Evolutionary conservation across 2,329 filamentous ascomycete species (phyloP).

Genomic region (Alternaria sp.): DNA sequence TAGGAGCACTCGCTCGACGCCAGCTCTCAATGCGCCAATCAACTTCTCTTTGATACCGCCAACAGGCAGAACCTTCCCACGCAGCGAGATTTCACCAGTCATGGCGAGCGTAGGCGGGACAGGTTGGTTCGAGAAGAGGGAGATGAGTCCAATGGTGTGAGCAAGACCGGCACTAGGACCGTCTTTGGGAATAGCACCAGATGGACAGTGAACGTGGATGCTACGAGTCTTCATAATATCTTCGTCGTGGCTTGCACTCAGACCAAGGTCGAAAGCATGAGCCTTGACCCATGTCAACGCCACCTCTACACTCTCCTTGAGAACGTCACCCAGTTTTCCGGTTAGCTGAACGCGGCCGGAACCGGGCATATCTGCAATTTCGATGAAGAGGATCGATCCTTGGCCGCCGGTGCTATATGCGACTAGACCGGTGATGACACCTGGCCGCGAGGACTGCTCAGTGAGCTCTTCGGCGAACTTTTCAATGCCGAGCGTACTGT

Average conservation of each 20-base stretch:
- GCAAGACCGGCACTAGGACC: constrained; percentile 85
- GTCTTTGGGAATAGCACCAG: constrained; percentile 94
- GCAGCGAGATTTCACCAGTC: constrained; percentile 83
- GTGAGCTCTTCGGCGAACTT: constrained; percentile 96
- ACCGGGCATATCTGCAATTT: constrained; percentile 97
- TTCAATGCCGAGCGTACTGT: constrained; percentile 90
- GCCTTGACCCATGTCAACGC: constrained; percentile 97
- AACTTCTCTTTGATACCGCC: constrained; percentile 99
- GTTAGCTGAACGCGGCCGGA: constrained; percentile 92
- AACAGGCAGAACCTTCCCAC: constrained; percentile 90
- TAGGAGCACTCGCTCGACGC: constrained; percentile 91
- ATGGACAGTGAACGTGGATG: constrained; percentile 96
- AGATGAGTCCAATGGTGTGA: constrained; percentile 92
- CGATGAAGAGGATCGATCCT: constrained; percentile 97
- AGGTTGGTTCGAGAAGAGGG: constrained; percentile 83
- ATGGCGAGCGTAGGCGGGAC: constrained; percentile 95
- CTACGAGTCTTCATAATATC: constrained; percentile 96
- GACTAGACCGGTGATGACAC: constrained; percentile 94
- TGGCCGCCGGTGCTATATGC: constrained; percentile 93
- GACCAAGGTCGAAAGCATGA: constrained; percentile 88
- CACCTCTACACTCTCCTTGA: constrained; percentile 97
- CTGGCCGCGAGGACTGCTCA: constrained; percentile 81
- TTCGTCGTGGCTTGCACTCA: constrained; percentile 80
- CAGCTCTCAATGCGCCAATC: constrained; percentile 90
- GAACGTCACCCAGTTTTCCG: constrained; percentile 92